Evolutionary conservation across 1,139 yeast genomes (phyloP).

Genomic region (Yamadazyma taylorii): DNA sequence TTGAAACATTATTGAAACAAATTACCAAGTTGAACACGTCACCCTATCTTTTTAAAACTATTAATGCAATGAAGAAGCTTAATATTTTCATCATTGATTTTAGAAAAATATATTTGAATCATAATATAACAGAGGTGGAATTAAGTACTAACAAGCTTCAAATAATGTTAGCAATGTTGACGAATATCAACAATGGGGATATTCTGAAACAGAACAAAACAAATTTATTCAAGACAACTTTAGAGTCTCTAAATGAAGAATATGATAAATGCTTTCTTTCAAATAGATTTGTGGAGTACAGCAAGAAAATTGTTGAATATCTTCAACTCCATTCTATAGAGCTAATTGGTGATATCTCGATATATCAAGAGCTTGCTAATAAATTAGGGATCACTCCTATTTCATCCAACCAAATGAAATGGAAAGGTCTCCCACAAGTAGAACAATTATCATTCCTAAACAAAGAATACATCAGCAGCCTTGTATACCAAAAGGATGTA

Average conservation of each 20-base stretch:
- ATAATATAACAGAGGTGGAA: constrained; percentile 12
- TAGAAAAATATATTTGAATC: constrained; percentile 7
- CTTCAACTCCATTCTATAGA: constrained; percentile 25
- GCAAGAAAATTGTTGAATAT: constrained; percentile 27
- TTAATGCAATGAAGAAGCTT: constrained; percentile 22
- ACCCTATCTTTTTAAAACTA: constrained; percentile 23
- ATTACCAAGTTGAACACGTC: constrained; percentile 29
- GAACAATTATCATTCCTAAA: constrained; percentile 29
- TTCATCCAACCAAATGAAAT: constrained; percentile 26
- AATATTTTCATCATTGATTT: constrained; percentile 20
- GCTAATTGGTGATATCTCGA: constrained; percentile 16
- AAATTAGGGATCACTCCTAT: constrained; percentile 32
- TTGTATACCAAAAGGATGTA: constrained; percentile 24
- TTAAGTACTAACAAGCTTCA: constrained; percentile 10
- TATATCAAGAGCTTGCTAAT: constrained; percentile 23
- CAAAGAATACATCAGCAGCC: constrained; percentile 24
- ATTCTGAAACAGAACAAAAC: constrained; percentile 8
- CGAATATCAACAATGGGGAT: constrained; percentile 7
- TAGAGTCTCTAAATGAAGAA: constrained; percentile 29
- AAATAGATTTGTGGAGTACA: constrained; percentile 27
- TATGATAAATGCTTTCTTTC: constrained; percentile 28
- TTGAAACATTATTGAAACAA: constrained; percentile 23
- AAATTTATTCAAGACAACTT: constrained; percentile 6
- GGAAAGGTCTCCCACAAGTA: constrained; percentile 24
- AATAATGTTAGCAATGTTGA: constrained; percentile 8